Percentiles rank a stretch among this genome's conserved stretches.
phyloP scores from a whole-genome alignment of 2,329 filamentous ascomycete species.

The Penicillium sp. region DNA sequence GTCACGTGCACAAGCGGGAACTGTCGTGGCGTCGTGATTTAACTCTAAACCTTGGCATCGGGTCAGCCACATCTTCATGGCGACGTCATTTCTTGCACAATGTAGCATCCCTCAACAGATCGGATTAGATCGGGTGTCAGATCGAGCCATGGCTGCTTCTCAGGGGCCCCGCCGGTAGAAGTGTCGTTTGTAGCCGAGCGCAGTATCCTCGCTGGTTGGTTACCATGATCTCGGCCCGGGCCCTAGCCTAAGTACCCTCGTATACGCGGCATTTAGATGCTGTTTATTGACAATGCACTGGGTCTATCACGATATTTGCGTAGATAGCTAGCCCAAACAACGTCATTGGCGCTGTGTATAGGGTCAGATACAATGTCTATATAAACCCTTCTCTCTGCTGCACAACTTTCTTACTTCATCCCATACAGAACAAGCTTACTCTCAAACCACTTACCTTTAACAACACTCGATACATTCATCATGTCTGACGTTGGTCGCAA shows the following conservation, averaged over 20 bases:
- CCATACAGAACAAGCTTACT: conserved; percentile 5
- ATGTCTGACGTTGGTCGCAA: conserved; percentile 66
- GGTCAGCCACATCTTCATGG: neutral
- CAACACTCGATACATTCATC: conserved; percentile 34
- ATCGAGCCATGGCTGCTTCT: neutral
- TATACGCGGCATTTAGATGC: neutral
- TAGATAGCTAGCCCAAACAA: conserved; percentile 9
- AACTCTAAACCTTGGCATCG: neutral
- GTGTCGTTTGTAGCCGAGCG: neutral
- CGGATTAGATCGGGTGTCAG: neutral
- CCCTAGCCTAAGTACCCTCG: neutral
- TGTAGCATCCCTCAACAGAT: neutral
- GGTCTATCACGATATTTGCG: neutral
- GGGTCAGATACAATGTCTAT: conserved; percentile 14
- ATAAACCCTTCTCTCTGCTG: conserved; percentile 19
- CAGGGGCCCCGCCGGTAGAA: neutral
- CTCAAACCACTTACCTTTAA: conserved; percentile 8
- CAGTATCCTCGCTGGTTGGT: neutral
- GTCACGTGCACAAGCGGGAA: neutral
- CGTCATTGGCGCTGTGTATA: conserved; percentile 18
- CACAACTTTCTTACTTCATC: neutral
- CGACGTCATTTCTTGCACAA: neutral
- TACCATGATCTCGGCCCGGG: neutral
- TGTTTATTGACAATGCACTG: conserved; percentile 1
- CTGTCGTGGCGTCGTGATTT: neutral